phyloP scores from a whole-genome alignment of 371 early-diverging fungal genomes.

The Capillidium heterosporum region DNA sequence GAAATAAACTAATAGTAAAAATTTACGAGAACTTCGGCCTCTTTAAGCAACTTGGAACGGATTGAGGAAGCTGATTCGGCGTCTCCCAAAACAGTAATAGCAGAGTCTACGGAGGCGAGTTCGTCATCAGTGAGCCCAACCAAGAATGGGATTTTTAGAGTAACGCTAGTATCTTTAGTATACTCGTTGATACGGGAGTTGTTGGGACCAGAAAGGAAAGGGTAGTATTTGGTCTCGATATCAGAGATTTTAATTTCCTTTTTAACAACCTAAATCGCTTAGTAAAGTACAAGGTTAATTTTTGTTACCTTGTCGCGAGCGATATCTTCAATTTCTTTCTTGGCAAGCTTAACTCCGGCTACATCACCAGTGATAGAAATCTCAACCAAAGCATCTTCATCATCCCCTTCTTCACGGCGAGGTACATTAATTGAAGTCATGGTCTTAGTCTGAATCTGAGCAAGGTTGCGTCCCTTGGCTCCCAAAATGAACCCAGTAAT shows the following conservation, averaged over 20 bases:
- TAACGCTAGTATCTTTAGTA: conserved; percentile 40
- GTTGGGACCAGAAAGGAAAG: conserved; percentile 64
- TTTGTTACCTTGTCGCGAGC: conserved; percentile 46
- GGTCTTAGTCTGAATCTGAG: conserved; percentile 53
- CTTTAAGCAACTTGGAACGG: background rate
- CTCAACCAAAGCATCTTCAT: conserved; percentile 29
- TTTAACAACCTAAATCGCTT: conserved; percentile 24
- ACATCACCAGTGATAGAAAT: conserved; percentile 73
- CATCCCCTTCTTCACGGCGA: conserved; percentile 19
- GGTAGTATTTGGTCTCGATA: conserved; percentile 44
- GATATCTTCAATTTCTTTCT: conserved; percentile 65
- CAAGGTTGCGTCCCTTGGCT: conserved; percentile 57
- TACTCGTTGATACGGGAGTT: conserved; percentile 30
- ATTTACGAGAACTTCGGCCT: background rate
- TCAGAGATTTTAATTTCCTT: conserved; percentile 29
- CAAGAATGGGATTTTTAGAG: conserved; percentile 62
- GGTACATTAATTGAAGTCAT: conserved; percentile 59
- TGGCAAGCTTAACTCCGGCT: conserved; percentile 65
- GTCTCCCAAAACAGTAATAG: conserved; percentile 23
- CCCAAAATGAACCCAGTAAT: conserved; percentile 75
- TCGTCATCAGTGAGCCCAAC: conserved; percentile 19
- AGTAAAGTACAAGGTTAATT: background rate
- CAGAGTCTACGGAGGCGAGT: conserved; percentile 22
- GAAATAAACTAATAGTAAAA: background rate
- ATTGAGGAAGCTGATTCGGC: background rate